Conservation (phyloP, 192 early-diverging fungal species). For the Lobulomyces angularis region DNA sequence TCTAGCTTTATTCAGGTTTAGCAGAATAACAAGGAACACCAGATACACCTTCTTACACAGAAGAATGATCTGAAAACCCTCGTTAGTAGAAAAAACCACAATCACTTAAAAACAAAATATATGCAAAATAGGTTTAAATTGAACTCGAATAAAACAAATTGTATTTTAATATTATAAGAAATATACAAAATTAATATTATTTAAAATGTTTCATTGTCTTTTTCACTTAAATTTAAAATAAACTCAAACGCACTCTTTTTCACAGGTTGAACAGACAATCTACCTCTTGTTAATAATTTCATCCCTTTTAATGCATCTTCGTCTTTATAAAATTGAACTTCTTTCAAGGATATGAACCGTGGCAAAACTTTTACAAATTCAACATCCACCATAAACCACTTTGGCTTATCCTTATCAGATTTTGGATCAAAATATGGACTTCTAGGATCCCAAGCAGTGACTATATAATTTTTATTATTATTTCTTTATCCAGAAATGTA, state of each 20-base stretch:
- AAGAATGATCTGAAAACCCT: no score
- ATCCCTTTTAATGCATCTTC: slow-evolving; percentile 40
- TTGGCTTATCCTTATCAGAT: slow-evolving; percentile 47
- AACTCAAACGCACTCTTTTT: slow-evolving; percentile 46
- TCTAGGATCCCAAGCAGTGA: slow-evolving; percentile 56
- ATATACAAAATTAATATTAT: no score
- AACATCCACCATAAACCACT: slow-evolving; percentile 81
- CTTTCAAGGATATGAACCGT: slow-evolving; percentile 48
- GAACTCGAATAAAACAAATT: no score
- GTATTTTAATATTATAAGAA: no score
- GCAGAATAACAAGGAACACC: no score
- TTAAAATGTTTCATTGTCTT: no score
- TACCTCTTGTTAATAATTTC: slow-evolving; percentile 54
- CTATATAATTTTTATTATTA: no score
- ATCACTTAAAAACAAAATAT: no score
- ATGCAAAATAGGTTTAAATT: no score
- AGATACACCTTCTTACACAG: no score
- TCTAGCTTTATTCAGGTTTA: no score
- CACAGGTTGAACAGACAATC: slow-evolving; percentile 70
- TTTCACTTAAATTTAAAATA: slow-evolving; percentile 39
- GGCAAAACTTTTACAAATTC: slow-evolving; percentile 55
- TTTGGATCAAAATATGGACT: slow-evolving; percentile 75
- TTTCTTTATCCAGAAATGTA: neutral
- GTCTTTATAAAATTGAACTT: slow-evolving; percentile 43
- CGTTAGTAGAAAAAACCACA: no score